These are phyloP conservation scores for Irpex rosettiformis DNA, from an alignment of 1,284 basidiomycete genomes.

Conservation along the genomic window DNA sequence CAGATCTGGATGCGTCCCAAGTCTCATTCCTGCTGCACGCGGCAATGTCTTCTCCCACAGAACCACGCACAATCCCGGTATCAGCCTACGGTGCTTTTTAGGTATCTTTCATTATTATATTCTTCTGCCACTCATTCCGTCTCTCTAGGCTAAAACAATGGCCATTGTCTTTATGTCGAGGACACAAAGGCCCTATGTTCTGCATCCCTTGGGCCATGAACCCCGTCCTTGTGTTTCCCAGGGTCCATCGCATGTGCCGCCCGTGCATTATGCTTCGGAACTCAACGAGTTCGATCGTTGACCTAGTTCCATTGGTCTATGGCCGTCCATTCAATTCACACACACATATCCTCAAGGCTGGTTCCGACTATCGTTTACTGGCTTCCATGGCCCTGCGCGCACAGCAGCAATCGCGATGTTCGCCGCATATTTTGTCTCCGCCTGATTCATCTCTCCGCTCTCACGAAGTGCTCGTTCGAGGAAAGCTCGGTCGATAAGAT, in stretches of 20 bases:
- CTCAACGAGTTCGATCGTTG: constrained; percentile 3
- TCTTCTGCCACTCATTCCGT: not conserved
- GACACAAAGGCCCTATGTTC: not conserved
- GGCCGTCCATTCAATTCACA: not conserved
- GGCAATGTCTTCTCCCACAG: not conserved
- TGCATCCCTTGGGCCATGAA: not conserved
- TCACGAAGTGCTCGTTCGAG: not conserved
- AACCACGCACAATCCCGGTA: not conserved
- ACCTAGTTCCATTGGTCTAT: not conserved
- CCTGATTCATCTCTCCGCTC: not conserved
- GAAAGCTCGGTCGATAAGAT: not conserved
- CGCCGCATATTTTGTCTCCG: not conserved
- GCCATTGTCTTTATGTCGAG: not conserved
- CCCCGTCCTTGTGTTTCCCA: constrained; percentile 1
- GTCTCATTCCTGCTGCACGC: constrained; percentile 8
- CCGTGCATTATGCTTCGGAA: constrained; percentile 1
- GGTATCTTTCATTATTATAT: not conserved
- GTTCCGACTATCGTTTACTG: not conserved
- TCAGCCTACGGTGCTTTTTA: not conserved
- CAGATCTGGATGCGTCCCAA: constrained; percentile 7
- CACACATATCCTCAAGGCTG: not conserved
- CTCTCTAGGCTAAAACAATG: not conserved
- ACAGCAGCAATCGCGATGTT: not conserved
- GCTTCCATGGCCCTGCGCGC: not conserved
- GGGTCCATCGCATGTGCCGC: constrained; percentile 1